phyloP scores from a whole-genome alignment of 306 rosid genomes.

The Mimosa pudica region DNA sequence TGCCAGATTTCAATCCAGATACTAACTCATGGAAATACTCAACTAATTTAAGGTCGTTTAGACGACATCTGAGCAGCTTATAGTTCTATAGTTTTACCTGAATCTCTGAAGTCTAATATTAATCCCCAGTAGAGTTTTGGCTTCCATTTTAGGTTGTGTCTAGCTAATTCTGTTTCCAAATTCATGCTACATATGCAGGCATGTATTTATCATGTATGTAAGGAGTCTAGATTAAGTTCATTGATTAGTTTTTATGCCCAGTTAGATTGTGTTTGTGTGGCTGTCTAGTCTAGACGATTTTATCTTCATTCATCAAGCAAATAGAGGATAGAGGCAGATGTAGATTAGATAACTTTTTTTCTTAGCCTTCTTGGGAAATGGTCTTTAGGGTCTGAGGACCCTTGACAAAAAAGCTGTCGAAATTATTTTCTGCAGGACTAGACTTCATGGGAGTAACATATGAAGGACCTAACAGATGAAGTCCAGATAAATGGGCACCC shows the following conservation, averaged over 20 bases:
- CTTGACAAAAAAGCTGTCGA: conserved; percentile 87
- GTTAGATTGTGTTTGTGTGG: background rate
- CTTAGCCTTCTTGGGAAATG: conserved; percentile 57
- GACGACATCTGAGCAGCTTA: background rate
- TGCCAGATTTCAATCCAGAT: background rate
- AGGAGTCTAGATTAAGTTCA: background rate
- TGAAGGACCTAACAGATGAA: conserved; percentile 60
- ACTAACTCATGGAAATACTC: background rate
- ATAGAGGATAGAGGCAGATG: conserved; percentile 3
- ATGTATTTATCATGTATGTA: background rate
- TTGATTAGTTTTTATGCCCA: background rate
- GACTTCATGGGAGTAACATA: conserved; percentile 57
- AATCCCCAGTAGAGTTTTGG: background rate
- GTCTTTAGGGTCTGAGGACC: conserved; percentile 70
- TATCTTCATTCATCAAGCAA: background rate
- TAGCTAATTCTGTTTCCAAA: conserved; percentile 25
- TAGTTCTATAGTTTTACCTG: background rate
- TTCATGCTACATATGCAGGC: background rate
- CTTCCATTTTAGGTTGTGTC: background rate
- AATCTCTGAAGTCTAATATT: background rate
- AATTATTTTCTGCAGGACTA: conserved; percentile 50
- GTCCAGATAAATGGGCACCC: conserved; percentile 87
- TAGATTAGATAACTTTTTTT: conserved; percentile 26
- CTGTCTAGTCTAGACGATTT: background rate
- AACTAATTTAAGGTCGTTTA: background rate